Conservation (phyloP, 257 asterid species). For the Nicotiana undulata region DNA sequence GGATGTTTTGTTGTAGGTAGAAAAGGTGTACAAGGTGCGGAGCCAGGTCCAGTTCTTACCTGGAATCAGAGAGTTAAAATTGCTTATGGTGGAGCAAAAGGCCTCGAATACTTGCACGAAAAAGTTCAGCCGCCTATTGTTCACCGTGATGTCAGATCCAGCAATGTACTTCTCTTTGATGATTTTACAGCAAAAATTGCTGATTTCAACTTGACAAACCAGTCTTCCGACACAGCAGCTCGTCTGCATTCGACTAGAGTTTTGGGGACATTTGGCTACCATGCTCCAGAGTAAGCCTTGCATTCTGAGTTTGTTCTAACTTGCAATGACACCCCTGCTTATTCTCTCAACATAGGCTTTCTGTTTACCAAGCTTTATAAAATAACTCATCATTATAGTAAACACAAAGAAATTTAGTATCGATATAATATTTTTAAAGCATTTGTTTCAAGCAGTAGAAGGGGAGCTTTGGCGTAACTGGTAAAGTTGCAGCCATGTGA, state of each 20-base stretch:
- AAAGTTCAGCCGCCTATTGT: constrained; percentile 75
- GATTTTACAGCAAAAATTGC: constrained; percentile 72
- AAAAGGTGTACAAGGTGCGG: constrained; percentile 94
- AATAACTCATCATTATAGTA: background rate
- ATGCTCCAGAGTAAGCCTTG: constrained; percentile 70
- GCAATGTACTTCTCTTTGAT: constrained; percentile 81
- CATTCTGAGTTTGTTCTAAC: background rate
- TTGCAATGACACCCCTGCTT: background rate
- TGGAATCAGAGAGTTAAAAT: constrained; percentile 85
- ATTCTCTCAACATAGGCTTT: background rate
- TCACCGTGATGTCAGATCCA: constrained; percentile 88
- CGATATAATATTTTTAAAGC: background rate
- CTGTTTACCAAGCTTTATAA: background rate
- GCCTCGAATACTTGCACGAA: constrained; percentile 83
- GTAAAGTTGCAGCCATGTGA: no score
- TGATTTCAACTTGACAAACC: constrained; percentile 77
- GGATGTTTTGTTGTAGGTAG: constrained; percentile 33
- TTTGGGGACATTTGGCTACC: constrained; percentile 88
- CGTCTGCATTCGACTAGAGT: constrained; percentile 90
- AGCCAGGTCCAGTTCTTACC: constrained; percentile 79
- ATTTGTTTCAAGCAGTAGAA: background rate
- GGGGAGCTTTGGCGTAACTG: no score
- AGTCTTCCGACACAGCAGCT: constrained; percentile 88
- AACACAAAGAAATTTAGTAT: background rate
- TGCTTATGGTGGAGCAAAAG: constrained; percentile 82